Evolutionary conservation across 1,284 basidiomycete genomes (phyloP).

Genomic region (Pseudozyma tsukubaensis): DNA sequence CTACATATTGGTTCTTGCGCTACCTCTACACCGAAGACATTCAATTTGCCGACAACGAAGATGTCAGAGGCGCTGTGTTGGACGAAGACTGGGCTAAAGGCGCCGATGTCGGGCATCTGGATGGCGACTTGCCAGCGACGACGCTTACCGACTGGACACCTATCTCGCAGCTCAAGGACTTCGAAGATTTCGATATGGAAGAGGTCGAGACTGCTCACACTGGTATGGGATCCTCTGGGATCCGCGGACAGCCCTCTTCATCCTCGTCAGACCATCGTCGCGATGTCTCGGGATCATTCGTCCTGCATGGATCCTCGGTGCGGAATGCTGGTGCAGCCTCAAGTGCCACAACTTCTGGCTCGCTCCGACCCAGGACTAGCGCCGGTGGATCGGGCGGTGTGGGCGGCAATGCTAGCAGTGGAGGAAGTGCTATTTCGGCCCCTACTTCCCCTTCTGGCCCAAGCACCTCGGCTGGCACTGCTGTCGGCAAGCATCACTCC

Average conservation of each 20-base stretch:
- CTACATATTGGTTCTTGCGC: conserved; percentile 84
- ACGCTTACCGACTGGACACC: conserved; percentile 38
- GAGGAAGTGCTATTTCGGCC: conserved; percentile 13
- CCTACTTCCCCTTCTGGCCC: conserved; percentile 18
- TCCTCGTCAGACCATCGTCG: conserved; percentile 8
- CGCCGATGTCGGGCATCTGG: conserved; percentile 17
- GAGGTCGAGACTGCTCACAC: conserved; percentile 7
- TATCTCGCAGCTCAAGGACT: conserved; percentile 35
- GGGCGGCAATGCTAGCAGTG: not conserved
- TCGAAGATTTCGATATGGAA: conserved; percentile 20
- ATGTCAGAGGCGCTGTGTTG: conserved; percentile 56
- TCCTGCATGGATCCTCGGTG: conserved; percentile 10
- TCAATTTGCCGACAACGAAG: conserved; percentile 59
- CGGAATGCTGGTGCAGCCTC: not conserved
- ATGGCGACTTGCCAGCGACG: conserved; percentile 1
- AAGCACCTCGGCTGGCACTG: not conserved
- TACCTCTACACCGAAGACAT: conserved; percentile 80
- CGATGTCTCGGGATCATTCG: conserved; percentile 24
- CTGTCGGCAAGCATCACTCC: conserved; percentile 14
- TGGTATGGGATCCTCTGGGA: conserved; percentile 12
- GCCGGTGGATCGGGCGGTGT: conserved; percentile 2
- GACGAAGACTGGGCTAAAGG: conserved; percentile 60
- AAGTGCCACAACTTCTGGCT: conserved; percentile 26
- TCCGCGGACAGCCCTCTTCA: not conserved
- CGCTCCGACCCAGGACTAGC: conserved; percentile 33